Evolutionary conservation across 306 rosid genomes (phyloP), one percentile per base, ranked within the genome.

Genomic region (Medicago ruthenica): DNA sequence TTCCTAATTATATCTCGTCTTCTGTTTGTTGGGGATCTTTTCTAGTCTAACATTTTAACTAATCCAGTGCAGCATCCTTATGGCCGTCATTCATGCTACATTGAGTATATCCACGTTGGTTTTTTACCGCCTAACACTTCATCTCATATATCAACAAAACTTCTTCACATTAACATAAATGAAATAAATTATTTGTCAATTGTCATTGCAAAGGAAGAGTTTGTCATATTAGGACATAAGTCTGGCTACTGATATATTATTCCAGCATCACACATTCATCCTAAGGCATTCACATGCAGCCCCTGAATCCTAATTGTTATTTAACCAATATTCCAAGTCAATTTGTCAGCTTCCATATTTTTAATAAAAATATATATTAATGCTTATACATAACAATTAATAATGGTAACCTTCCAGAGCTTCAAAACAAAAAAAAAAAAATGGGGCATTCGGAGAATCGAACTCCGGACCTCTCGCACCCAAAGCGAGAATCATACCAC

Each of bases 401-500:
- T 24, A 3, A 27, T 60, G 5, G 11, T 12, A 60, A 24, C 11
- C 66, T 60, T 60, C 41, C 17, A 60, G 1, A 14, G 18, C 5
- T 60, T 60, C 17, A 27, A 59, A 58, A 12, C 64, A 22, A 41
- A 7, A 9, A 41, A 39, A 11, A 12, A 67, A 6, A 51, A 51
- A n/a, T 1, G 65, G 65, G 65, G 65, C 18, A 59, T 59, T 59
- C 65, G 10, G 65, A 59, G 65, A 59, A 59, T 59, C 65, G 16
- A 60, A 60, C 66, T 60, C 66, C 6, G 66, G 66, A 60, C 66
- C 66, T 60, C 66, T 60, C 17, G 41, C 66, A 60, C 66, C 66
- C 66, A 60, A 60, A 60, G 66, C 66, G 17, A 60, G 66, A 60
- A 60, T 60, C 41, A 60, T 60, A 60, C 66, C 66, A 60, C 66